These are phyloP conservation scores for Aspergillus ochraceus DNA, from an alignment of 2,329 filamentous ascomycete species.

Conservation along the genomic window DNA sequence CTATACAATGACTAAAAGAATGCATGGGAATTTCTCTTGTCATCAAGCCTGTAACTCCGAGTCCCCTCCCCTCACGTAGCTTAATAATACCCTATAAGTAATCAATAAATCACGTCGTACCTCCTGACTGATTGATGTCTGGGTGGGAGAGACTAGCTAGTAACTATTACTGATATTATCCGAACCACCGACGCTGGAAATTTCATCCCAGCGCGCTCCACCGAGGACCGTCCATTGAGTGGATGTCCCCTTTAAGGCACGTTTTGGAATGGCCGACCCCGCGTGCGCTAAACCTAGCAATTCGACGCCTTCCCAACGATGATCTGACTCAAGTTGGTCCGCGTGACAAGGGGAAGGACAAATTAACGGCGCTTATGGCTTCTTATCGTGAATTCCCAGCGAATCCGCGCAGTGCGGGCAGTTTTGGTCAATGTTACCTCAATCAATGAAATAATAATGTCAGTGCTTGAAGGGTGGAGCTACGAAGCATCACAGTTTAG, in stretches of 20 bases:
- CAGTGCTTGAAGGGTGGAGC: background rate
- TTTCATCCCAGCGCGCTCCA: constrained; percentile 16
- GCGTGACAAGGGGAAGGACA: background rate
- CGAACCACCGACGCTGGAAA: constrained; percentile 16
- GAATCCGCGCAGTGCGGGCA: background rate
- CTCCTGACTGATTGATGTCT: background rate
- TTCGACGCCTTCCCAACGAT: constrained; percentile 6
- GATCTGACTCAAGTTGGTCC: background rate
- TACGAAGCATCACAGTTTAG: background rate
- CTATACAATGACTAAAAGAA: background rate
- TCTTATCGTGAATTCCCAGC: background rate
- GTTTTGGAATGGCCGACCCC: constrained; percentile 13
- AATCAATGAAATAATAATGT: background rate
- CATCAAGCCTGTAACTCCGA: background rate
- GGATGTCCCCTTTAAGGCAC: constrained; percentile 15
- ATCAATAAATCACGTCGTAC: background rate
- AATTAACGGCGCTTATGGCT: background rate
- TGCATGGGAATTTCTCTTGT: background rate
- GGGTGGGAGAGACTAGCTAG: background rate
- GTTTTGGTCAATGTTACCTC: background rate
- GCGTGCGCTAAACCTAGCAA: constrained; percentile 9
- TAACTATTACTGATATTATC: constrained; percentile 16
- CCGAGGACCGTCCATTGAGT: constrained; percentile 15
- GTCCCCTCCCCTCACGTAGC: background rate
- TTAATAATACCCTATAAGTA: background rate